Conservation (phyloP, 2,329 filamentous ascomycete genomes). For the Pseudogymnoascus sp. region DNA sequence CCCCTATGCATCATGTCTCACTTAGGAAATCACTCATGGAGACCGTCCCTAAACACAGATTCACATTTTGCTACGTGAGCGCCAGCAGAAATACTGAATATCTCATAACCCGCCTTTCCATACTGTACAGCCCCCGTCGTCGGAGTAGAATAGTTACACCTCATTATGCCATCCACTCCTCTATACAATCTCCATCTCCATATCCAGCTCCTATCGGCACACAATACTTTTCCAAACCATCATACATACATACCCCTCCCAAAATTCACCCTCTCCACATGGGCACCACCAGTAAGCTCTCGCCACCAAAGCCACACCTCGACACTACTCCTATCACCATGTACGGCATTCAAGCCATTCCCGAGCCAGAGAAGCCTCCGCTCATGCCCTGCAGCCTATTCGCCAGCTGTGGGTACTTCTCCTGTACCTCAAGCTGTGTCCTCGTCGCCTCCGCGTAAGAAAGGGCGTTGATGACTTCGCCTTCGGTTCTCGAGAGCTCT, state of each 20-base stretch:
- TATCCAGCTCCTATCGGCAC: neutral
- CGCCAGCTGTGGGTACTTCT: conserved; percentile 75
- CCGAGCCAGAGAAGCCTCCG: conserved; percentile 25
- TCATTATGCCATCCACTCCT: neutral
- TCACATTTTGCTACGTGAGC: conserved; percentile 6
- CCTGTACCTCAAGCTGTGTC: conserved; percentile 86
- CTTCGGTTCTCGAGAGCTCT: conserved; percentile 86
- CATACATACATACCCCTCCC: conserved; percentile 1
- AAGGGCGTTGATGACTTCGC: conserved; percentile 90
- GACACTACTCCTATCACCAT: neutral
- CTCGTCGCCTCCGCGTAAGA: conserved; percentile 95
- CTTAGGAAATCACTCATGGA: neutral
- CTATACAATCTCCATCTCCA: neutral
- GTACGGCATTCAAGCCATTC: conserved; percentile 22
- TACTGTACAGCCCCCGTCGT: neutral
- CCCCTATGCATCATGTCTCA: conserved; percentile 9
- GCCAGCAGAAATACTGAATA: neutral
- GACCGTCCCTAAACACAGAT: neutral
- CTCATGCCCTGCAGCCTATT: conserved; percentile 58
- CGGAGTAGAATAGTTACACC: conserved; percentile 9
- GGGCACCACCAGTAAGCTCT: neutral
- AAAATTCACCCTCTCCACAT: conserved; percentile 9
- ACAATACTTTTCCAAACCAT: conserved; percentile 9
- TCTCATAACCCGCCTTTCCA: conserved; percentile 5
- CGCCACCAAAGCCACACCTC: neutral